Percentiles rank a stretch among this genome's conserved stretches.
Evolutionary conservation across 169 alveolate genomes (phyloP).

Genomic region (Cryptosporidium parvum): DNA sequence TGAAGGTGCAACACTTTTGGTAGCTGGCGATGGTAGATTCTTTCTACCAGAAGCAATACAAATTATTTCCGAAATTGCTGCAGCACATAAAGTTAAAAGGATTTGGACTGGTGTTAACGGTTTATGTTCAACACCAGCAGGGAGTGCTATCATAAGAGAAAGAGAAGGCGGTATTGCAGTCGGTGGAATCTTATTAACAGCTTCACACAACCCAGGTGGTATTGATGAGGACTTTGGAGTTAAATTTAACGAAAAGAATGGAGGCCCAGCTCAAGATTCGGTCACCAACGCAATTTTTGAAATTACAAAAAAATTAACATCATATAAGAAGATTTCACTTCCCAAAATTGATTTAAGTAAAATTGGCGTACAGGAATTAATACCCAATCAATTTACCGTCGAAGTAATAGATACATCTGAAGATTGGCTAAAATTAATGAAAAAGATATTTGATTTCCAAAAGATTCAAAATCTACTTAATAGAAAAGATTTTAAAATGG

Average conservation of each 20-base stretch:
- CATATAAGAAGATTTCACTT: conserved; percentile 74
- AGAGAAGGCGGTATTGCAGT: conserved; percentile 85
- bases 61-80: conserved; percentile 85
- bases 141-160: conserved; percentile 90
- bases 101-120: conserved; percentile 91
- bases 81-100: conserved; percentile 86
- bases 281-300: conserved; percentile 86
- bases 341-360: conserved; percentile 77
- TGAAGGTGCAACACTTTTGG: conserved; percentile 84
- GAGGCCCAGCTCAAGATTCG: conserved; percentile 93
- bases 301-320: conserved; percentile 78
- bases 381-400: conserved; percentile 80
- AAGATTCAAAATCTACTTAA: conserved; percentile 81
- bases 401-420: conserved; percentile 89
- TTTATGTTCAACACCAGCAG: conserved; percentile 94
- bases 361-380: conserved; percentile 70
- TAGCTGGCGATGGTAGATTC: conserved; percentile 93
- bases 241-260: conserved; percentile 91
- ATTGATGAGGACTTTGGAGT: conserved; percentile 94
- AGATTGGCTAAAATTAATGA: conserved; percentile 88
- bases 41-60: conserved; percentile 85
- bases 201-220: conserved; percentile 97
- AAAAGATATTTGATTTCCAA: conserved; percentile 90
- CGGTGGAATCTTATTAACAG: conserved; percentile 94
- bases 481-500: conserved; percentile 88